Conservation (phyloP, 2,329 filamentous ascomycete genomes). For the Neobulgaria alba region DNA sequence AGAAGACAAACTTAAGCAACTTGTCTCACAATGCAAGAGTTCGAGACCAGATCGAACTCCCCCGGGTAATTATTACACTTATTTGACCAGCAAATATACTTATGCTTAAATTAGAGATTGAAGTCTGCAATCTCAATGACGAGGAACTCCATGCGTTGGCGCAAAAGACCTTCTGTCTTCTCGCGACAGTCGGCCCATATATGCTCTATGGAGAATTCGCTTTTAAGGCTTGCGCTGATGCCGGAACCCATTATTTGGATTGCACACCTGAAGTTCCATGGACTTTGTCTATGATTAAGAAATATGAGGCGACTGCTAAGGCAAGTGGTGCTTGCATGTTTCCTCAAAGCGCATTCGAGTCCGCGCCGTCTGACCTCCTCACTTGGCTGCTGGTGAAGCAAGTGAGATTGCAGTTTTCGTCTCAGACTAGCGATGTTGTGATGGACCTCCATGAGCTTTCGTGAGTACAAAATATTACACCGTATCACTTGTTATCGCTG, state of each 20-base stretch:
- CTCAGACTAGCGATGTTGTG: neutral
- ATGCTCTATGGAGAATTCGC: constrained; percentile 21
- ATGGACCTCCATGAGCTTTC: constrained; percentile 33
- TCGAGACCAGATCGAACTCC: constrained; percentile 58
- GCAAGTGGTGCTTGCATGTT: neutral
- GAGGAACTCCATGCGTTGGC: neutral
- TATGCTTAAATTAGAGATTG: constrained; percentile 9
- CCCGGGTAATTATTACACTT: constrained; percentile 48
- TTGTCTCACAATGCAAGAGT: constrained; percentile 56
- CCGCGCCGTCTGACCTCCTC: neutral
- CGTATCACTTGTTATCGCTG: neutral
- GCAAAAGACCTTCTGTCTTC: neutral
- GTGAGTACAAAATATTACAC: constrained; percentile 23
- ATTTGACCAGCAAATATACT: too few relatives aligned
- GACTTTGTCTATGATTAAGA: constrained; percentile 46
- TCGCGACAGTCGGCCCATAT: neutral
- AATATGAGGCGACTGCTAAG: constrained; percentile 36
- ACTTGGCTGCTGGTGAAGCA: neutral
- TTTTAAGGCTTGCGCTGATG: constrained; percentile 51
- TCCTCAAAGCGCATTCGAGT: neutral
- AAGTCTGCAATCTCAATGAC: neutral
- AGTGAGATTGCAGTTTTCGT: neutral
- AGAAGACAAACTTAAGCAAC: constrained; percentile 55
- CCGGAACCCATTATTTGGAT: constrained; percentile 53
- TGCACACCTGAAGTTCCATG: constrained; percentile 50